Evolutionary conservation across 1,139 yeast genomes (phyloP).

Genomic region (Lodderomyces margitis): DNA sequence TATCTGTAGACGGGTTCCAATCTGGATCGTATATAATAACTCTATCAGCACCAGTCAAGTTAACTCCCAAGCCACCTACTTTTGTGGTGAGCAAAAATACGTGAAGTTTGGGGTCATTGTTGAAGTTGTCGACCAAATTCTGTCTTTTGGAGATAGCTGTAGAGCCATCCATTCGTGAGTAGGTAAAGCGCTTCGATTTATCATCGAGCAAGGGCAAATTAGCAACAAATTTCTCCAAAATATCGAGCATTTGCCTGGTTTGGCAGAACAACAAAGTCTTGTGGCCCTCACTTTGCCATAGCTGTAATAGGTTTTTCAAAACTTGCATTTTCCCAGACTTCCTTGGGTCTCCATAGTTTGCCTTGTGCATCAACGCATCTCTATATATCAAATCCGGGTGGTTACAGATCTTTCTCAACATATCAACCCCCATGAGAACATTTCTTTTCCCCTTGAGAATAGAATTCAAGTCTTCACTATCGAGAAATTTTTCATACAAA

Average conservation of each 20-base stretch:
- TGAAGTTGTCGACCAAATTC: constrained; percentile 74
- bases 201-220: constrained; percentile 31
- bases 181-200: constrained; percentile 33
- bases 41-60: constrained; percentile 91
- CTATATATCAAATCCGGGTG: constrained; percentile 86
- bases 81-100: constrained; percentile 85
- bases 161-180: constrained; percentile 90
- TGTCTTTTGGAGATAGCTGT: constrained; percentile 81
- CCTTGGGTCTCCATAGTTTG: constrained; percentile 59
- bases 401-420: constrained; percentile 86
- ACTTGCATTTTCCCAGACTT: constrained; percentile 94
- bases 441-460: constrained; percentile 77
- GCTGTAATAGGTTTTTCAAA: constrained; percentile 64
- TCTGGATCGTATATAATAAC: constrained; percentile 96
- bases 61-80: constrained; percentile 95
- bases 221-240: constrained; percentile 61
- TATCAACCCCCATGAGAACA: constrained; percentile 86
- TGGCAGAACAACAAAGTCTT: constrained; percentile 84
- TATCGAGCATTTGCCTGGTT: constrained; percentile 91
- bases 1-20: constrained; percentile 98
- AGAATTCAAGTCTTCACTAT: constrained; percentile 71
- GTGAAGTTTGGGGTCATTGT: constrained; percentile 52
- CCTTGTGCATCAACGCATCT: constrained; percentile 44
- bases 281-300: constrained; percentile 79
- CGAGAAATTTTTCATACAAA: constrained; percentile 69